Evolutionary conservation across 2,329 filamentous ascomycete genomes (phyloP).

Genomic region (Hypocreales sp.): DNA sequence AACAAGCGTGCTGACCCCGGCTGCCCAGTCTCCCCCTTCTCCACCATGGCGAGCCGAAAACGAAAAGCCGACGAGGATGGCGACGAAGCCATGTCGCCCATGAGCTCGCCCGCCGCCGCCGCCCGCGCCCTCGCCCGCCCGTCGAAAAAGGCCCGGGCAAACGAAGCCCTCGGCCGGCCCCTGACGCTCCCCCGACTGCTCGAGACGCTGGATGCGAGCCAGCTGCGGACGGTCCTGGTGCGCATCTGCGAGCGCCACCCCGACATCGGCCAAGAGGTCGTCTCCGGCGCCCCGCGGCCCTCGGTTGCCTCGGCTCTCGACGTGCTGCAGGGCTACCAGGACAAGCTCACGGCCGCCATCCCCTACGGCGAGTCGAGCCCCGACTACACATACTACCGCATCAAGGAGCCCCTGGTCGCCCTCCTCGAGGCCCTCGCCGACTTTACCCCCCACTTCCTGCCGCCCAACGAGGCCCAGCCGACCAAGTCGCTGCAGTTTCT

Average conservation of each 20-base stretch:
- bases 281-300: conserved; percentile 72
- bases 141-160: conserved; percentile 45
- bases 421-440: conserved; percentile 83
- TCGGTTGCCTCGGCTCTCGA: conserved; percentile 66
- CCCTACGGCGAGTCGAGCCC: conserved; percentile 75
- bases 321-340: conserved; percentile 71
- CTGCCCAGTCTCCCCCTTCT: conserved; percentile 26
- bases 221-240: conserved; percentile 75
- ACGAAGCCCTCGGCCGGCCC: conserved; percentile 48
- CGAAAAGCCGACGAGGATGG: conserved; percentile 71
- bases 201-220: conserved; percentile 77
- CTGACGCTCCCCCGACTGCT: conserved; percentile 56
- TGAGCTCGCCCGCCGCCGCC: conserved; percentile 62
- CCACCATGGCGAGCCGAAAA: conserved; percentile 49
- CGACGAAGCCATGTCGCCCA: conserved; percentile 83
- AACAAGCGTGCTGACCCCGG: conserved; percentile 7
- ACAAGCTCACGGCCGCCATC: conserved; percentile 61
- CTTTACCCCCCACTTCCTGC: conserved; percentile 90
- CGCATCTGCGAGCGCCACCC: conserved; percentile 84
- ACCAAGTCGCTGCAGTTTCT: conserved; percentile 73
- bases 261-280: conserved; percentile 71
- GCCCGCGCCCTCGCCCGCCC: conserved; percentile 51
- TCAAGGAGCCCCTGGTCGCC: conserved; percentile 64
- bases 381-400: conserved; percentile 90
- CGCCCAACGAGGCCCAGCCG: conserved; percentile 76